phyloP scores from a whole-genome alignment of 2,329 filamentous ascomycete genomes.

The Gnomoniopsis smithogilvyi region DNA sequence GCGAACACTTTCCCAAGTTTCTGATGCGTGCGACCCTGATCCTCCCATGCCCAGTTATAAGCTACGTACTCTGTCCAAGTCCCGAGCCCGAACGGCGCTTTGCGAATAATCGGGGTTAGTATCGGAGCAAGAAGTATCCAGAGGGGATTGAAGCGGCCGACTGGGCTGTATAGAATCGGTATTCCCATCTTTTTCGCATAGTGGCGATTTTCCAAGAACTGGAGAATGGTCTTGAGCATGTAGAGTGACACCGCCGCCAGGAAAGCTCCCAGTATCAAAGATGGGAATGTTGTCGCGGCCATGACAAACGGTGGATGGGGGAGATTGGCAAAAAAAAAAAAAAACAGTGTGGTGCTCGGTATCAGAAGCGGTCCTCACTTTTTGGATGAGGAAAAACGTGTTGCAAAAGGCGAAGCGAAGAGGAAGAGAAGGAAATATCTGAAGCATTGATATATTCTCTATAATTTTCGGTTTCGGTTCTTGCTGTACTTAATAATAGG shows the following conservation, averaged over 20 bases:
- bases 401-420: no score
- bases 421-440: no score
- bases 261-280: not conserved
- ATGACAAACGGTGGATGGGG: not conserved
- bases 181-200: not conserved
- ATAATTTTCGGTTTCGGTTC: no score
- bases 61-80: not conserved
- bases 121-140: not conserved
- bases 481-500: no score
- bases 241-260: not conserved
- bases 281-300: not conserved
- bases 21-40: not conserved
- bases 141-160: not conserved
- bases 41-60: not conserved
- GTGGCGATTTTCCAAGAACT: not conserved
- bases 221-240: not conserved
- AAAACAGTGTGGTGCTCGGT: no score
- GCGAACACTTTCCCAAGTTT: constrained; percentile 1
- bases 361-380: no score
- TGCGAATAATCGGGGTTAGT: not conserved
- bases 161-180: not conserved
- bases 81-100: constrained; percentile 1
- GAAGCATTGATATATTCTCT: no score
- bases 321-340: no score
- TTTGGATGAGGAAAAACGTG: no score